These are phyloP conservation scores for Neopestalotiopsis sp. DNA, from an alignment of 2,329 filamentous ascomycete genomes.

Conservation along the genomic window DNA sequence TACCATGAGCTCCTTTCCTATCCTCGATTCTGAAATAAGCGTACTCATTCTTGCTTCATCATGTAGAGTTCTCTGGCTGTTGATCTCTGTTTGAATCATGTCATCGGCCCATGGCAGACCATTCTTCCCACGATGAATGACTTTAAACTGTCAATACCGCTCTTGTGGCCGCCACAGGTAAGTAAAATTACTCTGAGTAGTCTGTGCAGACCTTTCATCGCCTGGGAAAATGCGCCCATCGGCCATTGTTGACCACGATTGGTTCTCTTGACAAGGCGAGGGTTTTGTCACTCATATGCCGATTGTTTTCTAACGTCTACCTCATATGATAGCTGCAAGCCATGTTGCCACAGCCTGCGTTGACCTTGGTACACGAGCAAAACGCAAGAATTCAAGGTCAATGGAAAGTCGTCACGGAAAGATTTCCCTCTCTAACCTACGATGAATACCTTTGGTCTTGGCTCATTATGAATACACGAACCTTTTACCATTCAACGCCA, in stretches of 20 bases:
- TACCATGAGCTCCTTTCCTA: background rate
- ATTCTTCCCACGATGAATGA: background rate
- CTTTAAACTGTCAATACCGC: constrained; percentile 17
- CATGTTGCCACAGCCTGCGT: constrained; percentile 7
- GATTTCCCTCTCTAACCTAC: constrained; percentile 7
- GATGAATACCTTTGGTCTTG: constrained; percentile 57
- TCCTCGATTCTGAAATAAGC: background rate
- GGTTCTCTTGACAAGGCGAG: too few species aligned
- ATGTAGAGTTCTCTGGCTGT: constrained; percentile 15
- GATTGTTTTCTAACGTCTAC: too few species aligned
- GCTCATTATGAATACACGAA: constrained; percentile 65
- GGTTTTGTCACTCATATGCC: too few species aligned
- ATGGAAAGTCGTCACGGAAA: constrained; percentile 5
- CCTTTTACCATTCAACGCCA: constrained; percentile 60
- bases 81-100: constrained; percentile 11
- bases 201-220: background rate
- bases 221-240: background rate
- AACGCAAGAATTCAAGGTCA: constrained; percentile 30
- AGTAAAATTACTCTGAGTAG: background rate
- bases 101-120: background rate
- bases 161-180: constrained; percentile 9
- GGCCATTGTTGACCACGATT: too few species aligned
- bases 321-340: background rate
- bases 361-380: constrained; percentile 1
- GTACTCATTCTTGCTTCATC: background rate